A percentile compares a stretch with the other conserved stretches of the same genome.
Conservation (phyloP, 108 stramenopile genomes). For the Cyclotella baltica region DNA sequence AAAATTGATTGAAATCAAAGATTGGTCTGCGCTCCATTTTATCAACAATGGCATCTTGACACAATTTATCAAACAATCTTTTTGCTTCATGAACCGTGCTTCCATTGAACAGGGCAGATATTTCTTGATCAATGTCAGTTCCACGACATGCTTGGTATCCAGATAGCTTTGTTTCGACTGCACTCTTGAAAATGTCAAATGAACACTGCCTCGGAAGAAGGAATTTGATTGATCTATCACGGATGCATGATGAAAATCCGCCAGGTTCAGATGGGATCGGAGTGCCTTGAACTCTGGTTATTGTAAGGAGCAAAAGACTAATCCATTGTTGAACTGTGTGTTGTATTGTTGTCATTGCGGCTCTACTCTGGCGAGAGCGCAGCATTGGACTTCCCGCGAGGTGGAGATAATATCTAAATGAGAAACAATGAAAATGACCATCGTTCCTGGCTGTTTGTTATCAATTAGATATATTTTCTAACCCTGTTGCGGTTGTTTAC, state of each 20-base stretch:
- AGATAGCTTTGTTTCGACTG: not conserved
- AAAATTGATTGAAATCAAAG: constrained; percentile 4
- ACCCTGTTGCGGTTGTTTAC: too few species aligned
- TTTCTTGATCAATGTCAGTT: not conserved
- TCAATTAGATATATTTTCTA: too few species aligned
- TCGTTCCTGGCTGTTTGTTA: too few species aligned
- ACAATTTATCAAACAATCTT: not conserved
- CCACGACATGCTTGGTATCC: not conserved
- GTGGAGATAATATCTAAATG: too few species aligned
- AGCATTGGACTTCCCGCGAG: too few species aligned
- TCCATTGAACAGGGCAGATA: not conserved
- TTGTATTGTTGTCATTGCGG: too few species aligned
- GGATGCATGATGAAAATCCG: constrained; percentile 1
- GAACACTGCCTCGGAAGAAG: not conserved
- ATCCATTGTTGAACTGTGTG: too few species aligned
- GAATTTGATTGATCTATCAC: not conserved
- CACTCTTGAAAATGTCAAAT: not conserved
- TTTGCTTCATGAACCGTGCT: not conserved
- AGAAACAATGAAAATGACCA: too few species aligned
- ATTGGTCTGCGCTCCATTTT: not conserved
- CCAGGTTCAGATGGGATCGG: too few species aligned
- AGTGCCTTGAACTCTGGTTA: too few species aligned
- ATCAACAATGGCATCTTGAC: not conserved
- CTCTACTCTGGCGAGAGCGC: too few species aligned
- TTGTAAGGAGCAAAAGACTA: too few species aligned